phyloP scores from a whole-genome alignment of 2,329 filamentous ascomycete species.

The Paecilomyces sp. region DNA sequence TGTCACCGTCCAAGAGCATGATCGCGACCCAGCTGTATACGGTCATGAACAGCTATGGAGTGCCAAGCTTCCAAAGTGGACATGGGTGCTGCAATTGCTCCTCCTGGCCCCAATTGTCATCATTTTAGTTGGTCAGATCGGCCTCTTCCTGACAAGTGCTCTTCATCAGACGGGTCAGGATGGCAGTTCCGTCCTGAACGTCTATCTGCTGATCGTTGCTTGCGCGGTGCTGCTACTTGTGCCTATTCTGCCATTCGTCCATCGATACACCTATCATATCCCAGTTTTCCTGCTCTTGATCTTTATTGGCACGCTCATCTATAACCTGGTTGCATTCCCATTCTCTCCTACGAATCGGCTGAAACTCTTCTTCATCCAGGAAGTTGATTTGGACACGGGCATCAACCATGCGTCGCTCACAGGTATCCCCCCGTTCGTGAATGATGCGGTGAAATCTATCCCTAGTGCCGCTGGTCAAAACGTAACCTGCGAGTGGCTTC shows the following conservation, averaged over 20 bases:
- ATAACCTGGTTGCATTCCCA: conserved; percentile 81
- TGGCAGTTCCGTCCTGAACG: conserved; percentile 63
- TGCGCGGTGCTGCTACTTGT: conserved; percentile 66
- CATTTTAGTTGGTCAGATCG: conserved; percentile 69
- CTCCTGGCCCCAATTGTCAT: conserved; percentile 71
- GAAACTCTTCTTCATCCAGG: conserved; percentile 83
- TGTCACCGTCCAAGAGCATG: conserved; percentile 16
- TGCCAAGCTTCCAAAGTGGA: conserved; percentile 67
- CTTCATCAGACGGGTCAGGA: conserved; percentile 78
- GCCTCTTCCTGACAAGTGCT: conserved; percentile 63
- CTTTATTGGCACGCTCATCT: conserved; percentile 68
- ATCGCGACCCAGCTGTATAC: conserved; percentile 42
- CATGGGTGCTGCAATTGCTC: conserved; percentile 82
- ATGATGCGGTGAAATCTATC: conserved; percentile 58
- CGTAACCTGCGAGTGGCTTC: conserved; percentile 45
- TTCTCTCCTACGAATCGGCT: conserved; percentile 73
- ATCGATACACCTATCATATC: conserved; percentile 76
- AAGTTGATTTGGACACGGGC: conserved; percentile 68
- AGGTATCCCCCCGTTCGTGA: conserved; percentile 62
- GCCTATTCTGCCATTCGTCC: conserved; percentile 75
- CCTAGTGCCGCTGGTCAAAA: conserved; percentile 62
- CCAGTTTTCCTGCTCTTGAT: conserved; percentile 69
- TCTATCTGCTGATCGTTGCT: conserved; percentile 63
- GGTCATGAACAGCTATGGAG: conserved; percentile 82
- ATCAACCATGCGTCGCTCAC: conserved; percentile 61